Evolutionary conservation across 2,329 filamentous ascomycete species (phyloP).

Genomic region (Penicillium sp.): DNA sequence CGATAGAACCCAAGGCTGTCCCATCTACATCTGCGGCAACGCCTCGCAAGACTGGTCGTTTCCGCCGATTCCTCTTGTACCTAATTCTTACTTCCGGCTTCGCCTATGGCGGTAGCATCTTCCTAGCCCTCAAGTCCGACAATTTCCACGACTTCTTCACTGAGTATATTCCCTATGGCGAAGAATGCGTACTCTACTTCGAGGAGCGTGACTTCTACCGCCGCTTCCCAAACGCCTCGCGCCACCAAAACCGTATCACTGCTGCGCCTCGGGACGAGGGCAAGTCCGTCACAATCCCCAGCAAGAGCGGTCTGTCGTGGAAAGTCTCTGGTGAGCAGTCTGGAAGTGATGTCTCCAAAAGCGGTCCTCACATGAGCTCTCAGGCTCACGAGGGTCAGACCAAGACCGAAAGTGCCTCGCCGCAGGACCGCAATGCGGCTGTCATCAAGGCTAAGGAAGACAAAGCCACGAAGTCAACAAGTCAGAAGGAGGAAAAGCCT

Average conservation of each 20-base stretch:
- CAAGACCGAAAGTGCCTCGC: slow-evolving; percentile 27
- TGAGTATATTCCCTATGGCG: slow-evolving; percentile 90
- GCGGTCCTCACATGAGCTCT: slow-evolving; percentile 50
- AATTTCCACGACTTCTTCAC: slow-evolving; percentile 99
- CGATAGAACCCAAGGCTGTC: slow-evolving; percentile 37
- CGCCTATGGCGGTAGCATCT: slow-evolving; percentile 83
- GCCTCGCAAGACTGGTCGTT: slow-evolving; percentile 66
- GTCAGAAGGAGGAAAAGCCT: slow-evolving; percentile 22
- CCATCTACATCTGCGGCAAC: slow-evolving; percentile 43
- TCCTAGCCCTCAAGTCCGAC: slow-evolving; percentile 89
- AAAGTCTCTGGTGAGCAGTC: slow-evolving; percentile 65
- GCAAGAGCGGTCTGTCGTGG: slow-evolving; percentile 82
- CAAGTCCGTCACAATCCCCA: slow-evolving; percentile 75
- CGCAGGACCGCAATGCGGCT: slow-evolving; percentile 28
- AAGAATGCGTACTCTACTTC: slow-evolving; percentile 90
- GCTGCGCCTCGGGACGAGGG: slow-evolving; percentile 51
- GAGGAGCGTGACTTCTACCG: slow-evolving; percentile 92
- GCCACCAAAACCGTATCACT: slow-evolving; percentile 45
- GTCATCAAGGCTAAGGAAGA: slow-evolving; percentile 34
- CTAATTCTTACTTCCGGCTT: slow-evolving; percentile 72
- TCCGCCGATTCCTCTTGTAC: slow-evolving; percentile 74
- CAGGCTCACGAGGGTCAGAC: slow-evolving; percentile 26
- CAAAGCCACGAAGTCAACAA: slow-evolving; percentile 26
- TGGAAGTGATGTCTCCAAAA: slow-evolving; percentile 58
- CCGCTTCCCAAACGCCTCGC: slow-evolving; percentile 65